These are phyloP conservation scores for Camelina neglecta DNA, from an alignment of 345 rosid genomes.

Conservation along the genomic window DNA sequence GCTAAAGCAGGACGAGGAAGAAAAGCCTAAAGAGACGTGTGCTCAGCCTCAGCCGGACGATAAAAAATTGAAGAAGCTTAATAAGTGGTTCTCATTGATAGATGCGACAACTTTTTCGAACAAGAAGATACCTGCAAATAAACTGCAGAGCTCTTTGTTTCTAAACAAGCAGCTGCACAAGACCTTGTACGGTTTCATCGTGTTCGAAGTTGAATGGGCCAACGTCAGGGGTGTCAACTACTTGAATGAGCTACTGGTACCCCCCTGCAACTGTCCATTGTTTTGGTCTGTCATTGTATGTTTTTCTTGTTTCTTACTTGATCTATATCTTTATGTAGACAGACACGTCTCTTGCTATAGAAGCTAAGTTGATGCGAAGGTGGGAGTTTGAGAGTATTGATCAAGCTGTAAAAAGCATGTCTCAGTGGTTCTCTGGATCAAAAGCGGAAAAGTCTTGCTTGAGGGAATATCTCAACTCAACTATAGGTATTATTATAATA, in stretches of 20 bases:
- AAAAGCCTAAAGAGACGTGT: constrained; percentile 48
- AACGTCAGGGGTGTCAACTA: constrained; percentile 90
- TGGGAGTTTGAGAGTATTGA: constrained; percentile 96
- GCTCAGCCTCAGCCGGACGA: constrained; percentile 45
- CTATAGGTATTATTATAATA: constrained; percentile 52
- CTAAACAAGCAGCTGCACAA: constrained; percentile 71
- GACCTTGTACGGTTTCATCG: constrained; percentile 87
- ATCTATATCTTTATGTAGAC: constrained; percentile 60
- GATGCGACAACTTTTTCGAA: constrained; percentile 63
- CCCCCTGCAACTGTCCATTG: constrained; percentile 23
- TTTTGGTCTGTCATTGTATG: constrained; percentile 17
- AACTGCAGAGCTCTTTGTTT: constrained; percentile 60
- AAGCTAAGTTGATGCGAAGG: constrained; percentile 86
- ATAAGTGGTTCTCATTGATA: constrained; percentile 74
- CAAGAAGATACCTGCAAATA: constrained; percentile 76
- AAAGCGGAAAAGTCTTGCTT: constrained; percentile 54
- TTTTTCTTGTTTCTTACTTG: constrained; percentile 37
- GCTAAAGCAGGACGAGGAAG: constrained; percentile 47
- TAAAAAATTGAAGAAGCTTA: constrained; percentile 48
- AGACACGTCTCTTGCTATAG: constrained; percentile 91
- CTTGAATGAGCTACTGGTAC: constrained; percentile 93
- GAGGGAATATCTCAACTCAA: constrained; percentile 60
- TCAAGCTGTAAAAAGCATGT: constrained; percentile 68
- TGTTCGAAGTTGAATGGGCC: constrained; percentile 86
- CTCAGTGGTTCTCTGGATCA: constrained; percentile 89